Conservation (phyloP, 176 grass and related monocot genomes). For the Triticum dicoccoides region DNA sequence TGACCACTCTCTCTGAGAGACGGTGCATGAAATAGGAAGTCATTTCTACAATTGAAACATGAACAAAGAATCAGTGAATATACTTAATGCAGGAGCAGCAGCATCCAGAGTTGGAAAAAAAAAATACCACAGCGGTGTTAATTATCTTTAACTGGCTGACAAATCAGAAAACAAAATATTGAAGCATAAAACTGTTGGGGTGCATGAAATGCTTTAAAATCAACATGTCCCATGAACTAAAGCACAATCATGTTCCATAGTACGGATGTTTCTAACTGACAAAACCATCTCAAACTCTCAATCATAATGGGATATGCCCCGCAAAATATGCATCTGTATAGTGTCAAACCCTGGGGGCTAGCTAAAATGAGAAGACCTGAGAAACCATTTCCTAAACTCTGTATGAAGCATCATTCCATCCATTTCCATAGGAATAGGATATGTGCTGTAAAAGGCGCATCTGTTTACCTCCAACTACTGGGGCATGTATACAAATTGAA, state of each 20-base stretch:
- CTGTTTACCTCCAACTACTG: background rate
- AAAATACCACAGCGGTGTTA: background rate
- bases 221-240: background rate
- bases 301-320: background rate
- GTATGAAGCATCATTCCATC: background rate
- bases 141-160: background rate
- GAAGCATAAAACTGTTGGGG: background rate
- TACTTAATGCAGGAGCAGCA: background rate
- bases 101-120: background rate
- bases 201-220: constrained; percentile 8
- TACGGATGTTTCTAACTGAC: background rate
- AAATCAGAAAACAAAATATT: constrained; percentile 1
- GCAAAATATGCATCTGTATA: constrained; percentile 5
- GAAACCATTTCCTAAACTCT: background rate
- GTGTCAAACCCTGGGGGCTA: background rate
- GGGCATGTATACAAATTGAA: background rate
- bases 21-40: constrained; percentile 39
- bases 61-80: constrained; percentile 8
- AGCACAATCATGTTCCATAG: background rate
- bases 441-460: background rate
- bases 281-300: background rate
- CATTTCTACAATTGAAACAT: constrained; percentile 46
- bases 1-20: constrained; percentile 44
- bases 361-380: background rate
- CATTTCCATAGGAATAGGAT: background rate